phyloP scores from a whole-genome alignment of 2,329 filamentous ascomycete species.

The Amesomyces nigricolor region DNA sequence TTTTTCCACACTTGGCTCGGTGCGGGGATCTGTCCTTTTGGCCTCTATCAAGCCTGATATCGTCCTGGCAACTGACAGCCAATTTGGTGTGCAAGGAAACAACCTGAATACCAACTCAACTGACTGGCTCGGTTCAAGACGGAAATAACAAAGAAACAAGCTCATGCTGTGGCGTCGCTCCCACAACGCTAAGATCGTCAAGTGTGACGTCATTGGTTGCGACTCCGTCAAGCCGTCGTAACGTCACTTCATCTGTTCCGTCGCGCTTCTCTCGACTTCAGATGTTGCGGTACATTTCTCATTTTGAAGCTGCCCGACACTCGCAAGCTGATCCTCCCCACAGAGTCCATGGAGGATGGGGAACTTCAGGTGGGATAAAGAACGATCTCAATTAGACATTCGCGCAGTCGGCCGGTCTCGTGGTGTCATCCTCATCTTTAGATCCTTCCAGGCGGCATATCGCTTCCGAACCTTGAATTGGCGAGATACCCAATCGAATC shows the following conservation, averaged over 20 bases:
- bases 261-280: not conserved
- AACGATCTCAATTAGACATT: no score
- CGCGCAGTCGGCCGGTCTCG: no score
- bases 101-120: not conserved
- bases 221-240: not conserved
- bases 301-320: no score
- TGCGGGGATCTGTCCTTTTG: not conserved
- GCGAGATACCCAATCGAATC: not conserved
- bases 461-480: no score
- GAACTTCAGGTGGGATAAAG: no score
- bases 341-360: no score
- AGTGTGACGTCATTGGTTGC: slow-evolving; percentile 9
- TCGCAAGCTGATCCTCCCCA: no score
- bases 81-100: not conserved
- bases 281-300: not conserved
- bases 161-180: not conserved
- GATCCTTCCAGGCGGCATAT: not conserved
- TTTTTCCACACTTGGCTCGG: not conserved
- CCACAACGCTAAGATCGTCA: not conserved
- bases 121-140: not conserved
- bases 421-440: not conserved
- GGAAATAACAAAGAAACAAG: not conserved
- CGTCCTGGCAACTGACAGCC: no score
- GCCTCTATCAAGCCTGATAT: no score
- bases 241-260: slow-evolving; percentile 7